Evolutionary conservation across 1,284 basidiomycete species (phyloP).

Genomic region (Pyrrhoderma noxium): DNA sequence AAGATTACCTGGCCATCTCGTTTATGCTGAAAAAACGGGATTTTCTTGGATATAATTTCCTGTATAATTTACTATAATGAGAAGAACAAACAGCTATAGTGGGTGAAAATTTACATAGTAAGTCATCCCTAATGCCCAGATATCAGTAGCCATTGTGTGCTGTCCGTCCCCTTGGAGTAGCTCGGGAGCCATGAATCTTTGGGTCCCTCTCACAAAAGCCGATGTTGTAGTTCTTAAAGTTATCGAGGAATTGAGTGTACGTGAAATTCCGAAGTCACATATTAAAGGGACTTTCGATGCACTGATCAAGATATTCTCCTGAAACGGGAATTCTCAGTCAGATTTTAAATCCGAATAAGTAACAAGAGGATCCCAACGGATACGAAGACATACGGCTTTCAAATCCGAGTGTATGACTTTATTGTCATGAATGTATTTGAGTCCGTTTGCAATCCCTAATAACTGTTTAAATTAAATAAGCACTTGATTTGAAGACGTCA

Average conservation of each 20-base stretch:
- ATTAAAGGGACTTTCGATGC: slow-evolving; percentile 3
- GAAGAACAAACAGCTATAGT: no score
- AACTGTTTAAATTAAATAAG: not conserved
- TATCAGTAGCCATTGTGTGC: not conserved
- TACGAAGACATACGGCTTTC: not conserved
- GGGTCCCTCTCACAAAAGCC: not conserved
- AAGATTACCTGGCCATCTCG: no score
- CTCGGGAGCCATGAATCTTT: not conserved
- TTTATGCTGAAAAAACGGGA: no score
- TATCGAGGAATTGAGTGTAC: not conserved
- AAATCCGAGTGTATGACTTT: not conserved
- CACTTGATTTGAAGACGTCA: no score
- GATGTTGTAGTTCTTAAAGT: not conserved
- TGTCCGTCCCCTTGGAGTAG: not conserved
- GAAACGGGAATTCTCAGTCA: not conserved
- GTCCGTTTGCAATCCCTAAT: not conserved
- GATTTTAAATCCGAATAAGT: not conserved
- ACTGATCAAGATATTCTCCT: slow-evolving; percentile 16
- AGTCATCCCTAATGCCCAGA: not conserved
- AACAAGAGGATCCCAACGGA: no score
- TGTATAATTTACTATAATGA: no score
- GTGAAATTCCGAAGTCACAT: slow-evolving; percentile 14
- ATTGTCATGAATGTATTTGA: not conserved
- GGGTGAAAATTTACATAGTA: not conserved
- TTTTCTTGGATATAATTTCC: no score